Evolutionary conservation across 192 early-diverging fungal species (phyloP), one percentile per base, ranked within the genome.

Genomic region (Backusella westeae): DNA sequence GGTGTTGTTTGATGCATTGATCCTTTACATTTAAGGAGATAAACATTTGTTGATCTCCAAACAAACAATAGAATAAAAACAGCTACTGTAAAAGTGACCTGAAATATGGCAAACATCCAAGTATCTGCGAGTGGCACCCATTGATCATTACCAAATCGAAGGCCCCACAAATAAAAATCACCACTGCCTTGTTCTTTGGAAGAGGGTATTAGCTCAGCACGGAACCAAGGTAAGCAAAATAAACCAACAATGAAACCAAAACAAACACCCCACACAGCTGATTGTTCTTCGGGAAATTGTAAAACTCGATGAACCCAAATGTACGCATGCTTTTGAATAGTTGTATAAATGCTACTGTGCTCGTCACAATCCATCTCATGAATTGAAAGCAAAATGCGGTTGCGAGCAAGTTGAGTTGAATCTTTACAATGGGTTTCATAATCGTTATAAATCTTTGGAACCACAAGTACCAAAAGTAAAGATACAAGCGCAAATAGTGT

Each of bases 131-230:
- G 72, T 3, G 86, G 86, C 15, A 87, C 73, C 86, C 86, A 87
- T 49, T 78, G 80, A 15, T 77, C 77, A 32, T 63, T 69, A 1
- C 52, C 46, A 38, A 80, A 53, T 3, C 72, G 65, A 10, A 91
- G 75, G 1, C 90, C 90, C 56, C 81, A 89, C 12, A 85, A 66
- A 41, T 89, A 91, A 34, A 90, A 85, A 1, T 78, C 74, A 0
- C 89, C 90, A 10, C 78, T 34, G 75, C 89, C 42, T 71, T 76
- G 23, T 17, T 32, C 39, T 70, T 66, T 38, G 2, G 52, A 59
- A 21, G 69, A 67, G 4, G 93, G 91, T 12, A 95, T 90, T 67
- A 95, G 84, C 3, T 86, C 83, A 3, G 91, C 94, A 9, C 84
- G 66, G 67, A 94, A 94, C 88, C 91, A 88, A 0, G 93, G 93